Conservation (phyloP, 1,284 basidiomycete genomes). For the Naganishia cerealis region DNA sequence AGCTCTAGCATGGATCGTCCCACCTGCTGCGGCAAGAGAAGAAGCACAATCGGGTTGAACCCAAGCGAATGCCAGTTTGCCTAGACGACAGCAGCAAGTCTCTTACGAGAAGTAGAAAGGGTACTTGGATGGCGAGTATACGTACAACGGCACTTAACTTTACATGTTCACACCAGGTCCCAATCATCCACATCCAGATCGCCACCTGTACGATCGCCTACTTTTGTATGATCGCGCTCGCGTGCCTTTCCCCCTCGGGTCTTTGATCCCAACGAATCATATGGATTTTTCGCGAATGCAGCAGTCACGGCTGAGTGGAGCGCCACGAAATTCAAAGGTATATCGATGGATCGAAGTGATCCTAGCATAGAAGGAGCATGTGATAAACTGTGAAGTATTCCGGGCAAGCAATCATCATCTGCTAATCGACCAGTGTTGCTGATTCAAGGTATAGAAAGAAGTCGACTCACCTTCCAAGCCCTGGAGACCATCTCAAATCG, state of each 20-base stretch:
- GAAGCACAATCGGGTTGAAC: too few relatives aligned
- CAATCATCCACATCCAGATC: constrained; percentile 30
- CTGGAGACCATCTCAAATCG: constrained; percentile 11
- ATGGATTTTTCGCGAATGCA: constrained; percentile 14
- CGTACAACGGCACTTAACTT: too few relatives aligned
- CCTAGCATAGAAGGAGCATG: constrained; percentile 1
- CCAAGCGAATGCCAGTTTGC: too few relatives aligned
- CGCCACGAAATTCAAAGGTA: constrained; percentile 13
- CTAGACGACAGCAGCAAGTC: too few relatives aligned
- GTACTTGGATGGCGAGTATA: too few relatives aligned
- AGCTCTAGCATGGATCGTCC: too few relatives aligned
- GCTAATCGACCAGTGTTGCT: neutral
- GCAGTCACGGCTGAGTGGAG: neutral
- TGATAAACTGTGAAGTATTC: constrained; percentile 1
- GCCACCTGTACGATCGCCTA: neutral
- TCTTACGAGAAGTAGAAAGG: too few relatives aligned
- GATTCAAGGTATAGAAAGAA: too few relatives aligned
- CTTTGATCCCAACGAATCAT: neutral
- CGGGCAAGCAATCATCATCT: neutral
- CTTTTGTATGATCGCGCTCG: neutral
- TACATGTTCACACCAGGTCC: constrained; percentile 22
- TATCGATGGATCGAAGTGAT: constrained; percentile 8
- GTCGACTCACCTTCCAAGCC: constrained; percentile 20
- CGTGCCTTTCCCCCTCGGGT: neutral
- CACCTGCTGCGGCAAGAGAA: too few relatives aligned